phyloP scores from a whole-genome alignment of 1,284 basidiomycete genomes.

The Melampsora medusae region DNA sequence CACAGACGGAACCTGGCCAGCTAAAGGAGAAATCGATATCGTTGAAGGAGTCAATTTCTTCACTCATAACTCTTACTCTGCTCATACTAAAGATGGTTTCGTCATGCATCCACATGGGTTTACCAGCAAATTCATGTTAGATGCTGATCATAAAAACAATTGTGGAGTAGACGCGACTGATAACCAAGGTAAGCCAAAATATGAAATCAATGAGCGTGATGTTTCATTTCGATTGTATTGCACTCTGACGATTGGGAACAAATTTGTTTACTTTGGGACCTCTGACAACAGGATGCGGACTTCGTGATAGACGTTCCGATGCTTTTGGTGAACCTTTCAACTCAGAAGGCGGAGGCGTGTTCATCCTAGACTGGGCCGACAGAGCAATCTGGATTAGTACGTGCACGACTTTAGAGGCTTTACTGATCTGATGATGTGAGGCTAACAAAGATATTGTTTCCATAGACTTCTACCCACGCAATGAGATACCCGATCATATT shows the following conservation, averaged over 20 bases:
- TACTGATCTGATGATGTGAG: neutral
- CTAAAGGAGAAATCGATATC: slow-evolving; percentile 69
- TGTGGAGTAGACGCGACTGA: slow-evolving; percentile 8
- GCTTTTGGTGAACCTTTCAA: slow-evolving; percentile 47
- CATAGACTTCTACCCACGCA: neutral
- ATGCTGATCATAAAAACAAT: neutral
- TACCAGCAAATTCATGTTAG: slow-evolving; percentile 12
- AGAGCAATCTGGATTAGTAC: slow-evolving; percentile 38
- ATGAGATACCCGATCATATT: slow-evolving; percentile 1
- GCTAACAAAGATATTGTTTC: neutral
- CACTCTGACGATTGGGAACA: too few relatives aligned
- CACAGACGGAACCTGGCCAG: slow-evolving; percentile 66
- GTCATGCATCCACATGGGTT: slow-evolving; percentile 6
- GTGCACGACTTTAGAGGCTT: too few relatives aligned
- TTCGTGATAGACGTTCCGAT: slow-evolving; percentile 44
- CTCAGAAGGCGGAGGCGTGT: slow-evolving; percentile 48
- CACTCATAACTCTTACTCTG: neutral
- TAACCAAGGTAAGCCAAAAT: slow-evolving; percentile 13
- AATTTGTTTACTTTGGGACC: too few relatives aligned
- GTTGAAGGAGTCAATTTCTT: slow-evolving; percentile 66
- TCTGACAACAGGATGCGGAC: slow-evolving; percentile 13
- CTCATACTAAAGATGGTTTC: slow-evolving; percentile 13
- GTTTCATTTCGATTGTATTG: too few relatives aligned
- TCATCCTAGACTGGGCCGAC: slow-evolving; percentile 49
- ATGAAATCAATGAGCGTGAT: neutral